These are phyloP conservation scores for Citrus medica DNA, from an alignment of 345 rosid species.

Conservation along the genomic window DNA sequence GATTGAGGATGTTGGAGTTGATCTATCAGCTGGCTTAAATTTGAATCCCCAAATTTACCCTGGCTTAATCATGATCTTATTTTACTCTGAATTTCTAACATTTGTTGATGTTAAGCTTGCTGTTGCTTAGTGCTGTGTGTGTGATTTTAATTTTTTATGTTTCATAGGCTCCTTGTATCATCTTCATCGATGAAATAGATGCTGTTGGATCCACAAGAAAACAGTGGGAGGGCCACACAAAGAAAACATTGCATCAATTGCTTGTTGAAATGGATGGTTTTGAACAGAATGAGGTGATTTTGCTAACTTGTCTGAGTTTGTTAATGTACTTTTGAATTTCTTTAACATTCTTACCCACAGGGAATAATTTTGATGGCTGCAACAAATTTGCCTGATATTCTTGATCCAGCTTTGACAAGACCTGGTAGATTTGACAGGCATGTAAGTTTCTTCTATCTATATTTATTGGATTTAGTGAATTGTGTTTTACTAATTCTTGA, in stretches of 20 bases:
- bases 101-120: background rate
- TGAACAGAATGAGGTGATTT: slow-evolving; percentile 88
- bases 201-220: slow-evolving; percentile 97
- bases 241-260: slow-evolving; percentile 96
- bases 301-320: background rate
- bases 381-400: slow-evolving; percentile 96
- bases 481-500: background rate
- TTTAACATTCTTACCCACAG: slow-evolving; percentile 35
- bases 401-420: slow-evolving; percentile 99
- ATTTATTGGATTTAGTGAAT: background rate
- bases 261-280: slow-evolving; percentile 99
- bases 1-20: background rate
- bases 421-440: slow-evolving; percentile 99
- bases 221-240: slow-evolving; percentile 99
- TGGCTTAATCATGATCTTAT: background rate
- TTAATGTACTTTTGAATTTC: slow-evolving; percentile 6
- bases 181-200: slow-evolving; percentile 98
- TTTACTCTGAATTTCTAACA: background rate
- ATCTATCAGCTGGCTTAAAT: background rate
- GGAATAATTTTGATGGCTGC: slow-evolving; percentile 99
- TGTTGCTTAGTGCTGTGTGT: background rate
- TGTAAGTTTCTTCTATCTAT: slow-evolving; percentile 49
- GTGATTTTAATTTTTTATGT: slow-evolving; percentile 10
- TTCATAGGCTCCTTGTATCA: slow-evolving; percentile 90
- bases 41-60: background rate